These are phyloP conservation scores for Citrus reticulata DNA, from an alignment of 345 rosid genomes.

Conservation along the genomic window DNA sequence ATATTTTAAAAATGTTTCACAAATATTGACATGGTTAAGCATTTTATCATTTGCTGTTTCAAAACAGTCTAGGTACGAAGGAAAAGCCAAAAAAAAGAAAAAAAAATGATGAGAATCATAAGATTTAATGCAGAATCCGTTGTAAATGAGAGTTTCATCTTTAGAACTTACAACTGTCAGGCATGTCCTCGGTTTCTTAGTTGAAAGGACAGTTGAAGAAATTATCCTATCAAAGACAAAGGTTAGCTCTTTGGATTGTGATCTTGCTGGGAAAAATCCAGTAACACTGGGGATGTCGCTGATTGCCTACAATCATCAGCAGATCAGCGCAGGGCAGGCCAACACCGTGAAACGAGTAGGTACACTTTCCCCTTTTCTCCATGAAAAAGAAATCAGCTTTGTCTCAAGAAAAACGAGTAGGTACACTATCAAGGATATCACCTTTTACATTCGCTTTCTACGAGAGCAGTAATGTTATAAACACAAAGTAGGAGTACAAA, in stretches of 20 bases:
- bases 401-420: slow-evolving; percentile 43
- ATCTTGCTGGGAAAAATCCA: slow-evolving; percentile 53
- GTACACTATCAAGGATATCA: slow-evolving; percentile 31
- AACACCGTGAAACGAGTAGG: slow-evolving; percentile 40
- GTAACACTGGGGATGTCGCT: slow-evolving; percentile 32
- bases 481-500: too few relatives aligned
- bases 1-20: slow-evolving; percentile 80
- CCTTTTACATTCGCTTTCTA: not conserved
- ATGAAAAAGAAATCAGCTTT: slow-evolving; percentile 46
- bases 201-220: slow-evolving; percentile 42
- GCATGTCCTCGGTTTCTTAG: not conserved
- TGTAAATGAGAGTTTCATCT: not conserved
- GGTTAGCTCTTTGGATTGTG: slow-evolving; percentile 52
- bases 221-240: slow-evolving; percentile 52
- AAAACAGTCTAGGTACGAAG: not conserved
- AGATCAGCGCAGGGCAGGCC: not conserved
- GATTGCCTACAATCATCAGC: not conserved
- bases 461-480: not conserved
- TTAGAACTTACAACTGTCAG: not conserved
- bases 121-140: not conserved
- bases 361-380: slow-evolving; percentile 36
- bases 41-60: not conserved
- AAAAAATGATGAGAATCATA: too few relatives aligned
- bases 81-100: not conserved
- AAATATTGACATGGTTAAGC: slow-evolving; percentile 23